phyloP scores from a whole-genome alignment of 805 yeast genomes.

The Nakazawaea sp. region DNA sequence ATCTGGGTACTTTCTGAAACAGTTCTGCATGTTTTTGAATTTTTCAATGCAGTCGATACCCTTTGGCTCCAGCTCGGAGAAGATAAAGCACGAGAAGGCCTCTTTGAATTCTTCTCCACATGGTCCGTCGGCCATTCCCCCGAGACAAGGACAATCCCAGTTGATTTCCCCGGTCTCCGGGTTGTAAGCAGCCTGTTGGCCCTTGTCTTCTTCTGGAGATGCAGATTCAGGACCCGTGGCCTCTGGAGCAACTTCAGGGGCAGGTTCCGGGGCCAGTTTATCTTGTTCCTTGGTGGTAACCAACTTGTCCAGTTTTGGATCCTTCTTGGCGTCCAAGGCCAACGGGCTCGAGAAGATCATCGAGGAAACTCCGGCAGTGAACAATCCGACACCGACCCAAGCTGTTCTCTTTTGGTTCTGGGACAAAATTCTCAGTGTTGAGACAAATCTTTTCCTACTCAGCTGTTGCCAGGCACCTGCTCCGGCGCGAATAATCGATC shows the following conservation, averaged over 20 bases:
- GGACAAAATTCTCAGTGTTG: not conserved
- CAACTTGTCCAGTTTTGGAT: not conserved
- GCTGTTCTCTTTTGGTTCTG: slow-evolving; percentile 2
- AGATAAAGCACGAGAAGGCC: slow-evolving; percentile 92
- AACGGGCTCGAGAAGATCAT: slow-evolving; percentile 2
- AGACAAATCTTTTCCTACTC: not conserved
- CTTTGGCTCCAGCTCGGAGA: slow-evolving; percentile 91
- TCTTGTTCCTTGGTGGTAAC: not conserved
- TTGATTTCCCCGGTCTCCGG: slow-evolving; percentile 98
- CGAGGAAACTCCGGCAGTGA: not conserved
- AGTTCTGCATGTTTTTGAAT: slow-evolving; percentile 86
- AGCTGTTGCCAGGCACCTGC: slow-evolving; percentile 2
- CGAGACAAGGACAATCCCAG: slow-evolving; percentile 99
- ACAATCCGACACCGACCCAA: slow-evolving; percentile 4
- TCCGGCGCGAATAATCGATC: too few relatives aligned
- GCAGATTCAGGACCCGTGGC: slow-evolving; percentile 5
- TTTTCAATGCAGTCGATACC: slow-evolving; percentile 92
- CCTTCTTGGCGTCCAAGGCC: slow-evolving; percentile 2
- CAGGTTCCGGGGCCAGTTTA: not conserved
- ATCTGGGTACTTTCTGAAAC: slow-evolving; percentile 91
- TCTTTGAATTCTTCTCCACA: slow-evolving; percentile 94
- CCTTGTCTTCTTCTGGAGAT: slow-evolving; percentile 27
- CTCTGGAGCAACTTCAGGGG: not conserved
- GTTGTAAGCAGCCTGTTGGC: slow-evolving; percentile 68
- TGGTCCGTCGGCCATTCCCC: slow-evolving; percentile 99